Evolutionary conservation across 2,329 filamentous ascomycete species (phyloP), one percentile per base, ranked within the genome.

Genomic region (Pseudogymnoascus sp.): DNA sequence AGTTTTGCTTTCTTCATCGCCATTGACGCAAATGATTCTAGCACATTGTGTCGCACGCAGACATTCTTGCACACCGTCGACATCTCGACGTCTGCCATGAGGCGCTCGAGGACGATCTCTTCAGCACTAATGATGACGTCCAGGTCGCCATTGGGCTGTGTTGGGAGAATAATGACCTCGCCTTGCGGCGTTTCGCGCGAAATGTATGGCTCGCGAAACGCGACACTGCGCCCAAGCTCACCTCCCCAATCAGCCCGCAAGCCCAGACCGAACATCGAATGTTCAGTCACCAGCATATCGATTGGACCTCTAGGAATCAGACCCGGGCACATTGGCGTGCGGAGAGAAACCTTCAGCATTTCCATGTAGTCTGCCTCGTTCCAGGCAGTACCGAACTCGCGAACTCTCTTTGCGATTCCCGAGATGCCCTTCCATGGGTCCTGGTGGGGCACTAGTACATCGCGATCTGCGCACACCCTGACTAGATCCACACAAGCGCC

Each of bases 151-250:
- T 61, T 61, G 12, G 34, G 34, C 31, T 40, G 37, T 29, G 3
- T 61, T 16, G 59, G 59, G 34, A 61, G 34, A 37, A 61, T 37
- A n/a, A 40, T 61, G 4, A 61, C 37, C 59, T 61, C 59, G 31
- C 59, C 59, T 23, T 7, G 59, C 14, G 59, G 59, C 31, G 59
- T 37, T 23, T 37, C 59, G 10, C 59, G 59, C 21, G 14, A 10
- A 40, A 61, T 40, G 37, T 61, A 61, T 40, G 59, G 59, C 59
- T 61, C 59, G 23, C 59, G 59, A 2, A 61, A 10, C 31, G 59
- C 59, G 34, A 37, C n/a, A 21, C 59, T 37, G 1, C 18, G 10
- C 21, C 59, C 59, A 61, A 61, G 59, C 37, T 40, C 31, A 10
- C 34, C 37, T 14, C 59, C 59, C 59, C 59, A 61, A 40, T 61